phyloP scores from a whole-genome alignment of 2,329 filamentous ascomycete species.

The Ophiognomonia clavigignenti-juglandacearum region DNA sequence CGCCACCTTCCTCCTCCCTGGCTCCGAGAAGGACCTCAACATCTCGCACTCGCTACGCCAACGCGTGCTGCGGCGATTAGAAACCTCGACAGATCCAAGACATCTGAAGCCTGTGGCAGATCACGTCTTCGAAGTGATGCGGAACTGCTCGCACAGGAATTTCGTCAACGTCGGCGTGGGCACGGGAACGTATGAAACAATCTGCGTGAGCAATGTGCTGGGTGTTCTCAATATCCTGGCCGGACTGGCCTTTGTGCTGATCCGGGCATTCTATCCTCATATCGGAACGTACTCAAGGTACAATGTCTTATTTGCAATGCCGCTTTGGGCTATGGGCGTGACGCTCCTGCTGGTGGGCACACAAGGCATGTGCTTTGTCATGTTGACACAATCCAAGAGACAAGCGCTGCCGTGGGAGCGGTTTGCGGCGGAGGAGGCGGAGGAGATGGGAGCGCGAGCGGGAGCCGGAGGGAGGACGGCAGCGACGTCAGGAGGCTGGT shows the following conservation, averaged over 20 bases:
- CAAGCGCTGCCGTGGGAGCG: conserved; percentile 44
- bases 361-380: conserved; percentile 42
- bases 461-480: neutral
- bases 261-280: conserved; percentile 33
- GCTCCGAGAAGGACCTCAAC: conserved; percentile 41
- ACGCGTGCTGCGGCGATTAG: conserved; percentile 31
- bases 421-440: conserved; percentile 32
- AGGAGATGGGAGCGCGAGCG: conserved; percentile 2
- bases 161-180: conserved; percentile 50
- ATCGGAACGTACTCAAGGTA: conserved; percentile 35
- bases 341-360: conserved; percentile 39
- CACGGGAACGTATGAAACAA: conserved; percentile 45
- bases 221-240: conserved; percentile 35
- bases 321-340: conserved; percentile 40
- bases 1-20: conserved; percentile 35
- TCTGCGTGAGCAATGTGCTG: conserved; percentile 40
- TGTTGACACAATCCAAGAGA: conserved; percentile 39
- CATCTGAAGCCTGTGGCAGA: conserved; percentile 39
- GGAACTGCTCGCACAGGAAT: conserved; percentile 43
- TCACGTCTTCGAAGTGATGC: conserved; percentile 40
- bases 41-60: conserved; percentile 37
- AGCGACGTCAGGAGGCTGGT: conserved; percentile 1
- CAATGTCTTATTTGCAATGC: conserved; percentile 38
- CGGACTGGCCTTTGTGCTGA: conserved; percentile 35
- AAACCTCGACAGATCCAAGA: conserved; percentile 30